Conservation (phyloP, 208 protist genomes). For the Borovskyia barvae region DNA sequence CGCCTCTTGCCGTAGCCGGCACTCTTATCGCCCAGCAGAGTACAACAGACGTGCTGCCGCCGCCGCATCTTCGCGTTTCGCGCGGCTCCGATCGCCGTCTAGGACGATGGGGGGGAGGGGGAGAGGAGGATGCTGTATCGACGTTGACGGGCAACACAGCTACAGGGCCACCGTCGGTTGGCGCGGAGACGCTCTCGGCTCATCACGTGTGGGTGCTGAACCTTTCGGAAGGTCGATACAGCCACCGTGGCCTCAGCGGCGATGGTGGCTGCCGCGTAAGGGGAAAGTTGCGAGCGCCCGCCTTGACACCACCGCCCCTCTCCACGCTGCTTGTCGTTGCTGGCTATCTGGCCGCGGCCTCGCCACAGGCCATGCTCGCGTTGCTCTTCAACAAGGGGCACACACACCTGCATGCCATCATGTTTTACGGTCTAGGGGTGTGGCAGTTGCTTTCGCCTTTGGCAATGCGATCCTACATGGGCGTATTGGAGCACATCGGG, state of each 20-base stretch:
- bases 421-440: slow-evolving; percentile 58
- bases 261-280: not conserved
- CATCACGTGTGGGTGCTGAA: slow-evolving; percentile 73
- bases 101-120: not conserved
- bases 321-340: slow-evolving; percentile 47
- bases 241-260: too few species aligned
- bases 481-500: slow-evolving; percentile 36
- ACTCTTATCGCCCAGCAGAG: slow-evolving; percentile 28
- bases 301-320: slow-evolving; percentile 14
- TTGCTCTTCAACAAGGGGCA: slow-evolving; percentile 58
- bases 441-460: slow-evolving; percentile 52
- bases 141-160: too few species aligned
- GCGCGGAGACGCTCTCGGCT: slow-evolving; percentile 30
- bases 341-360: slow-evolving; percentile 60
- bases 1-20: slow-evolving; percentile 65
- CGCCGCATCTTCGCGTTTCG: slow-evolving; percentile 18
- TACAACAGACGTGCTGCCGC: slow-evolving; percentile 7
- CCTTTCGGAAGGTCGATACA: slow-evolving; percentile 7
- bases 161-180: not conserved
- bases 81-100: not conserved
- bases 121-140: too few species aligned
- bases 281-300: not conserved
- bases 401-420: slow-evolving; percentile 50
- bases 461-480: slow-evolving; percentile 20
- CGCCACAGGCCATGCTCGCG: slow-evolving; percentile 32